A percentile compares a stretch with the other conserved stretches of the same genome.
Evolutionary conservation across 179 eudicot species (phyloP).

Genomic region (Nepenthes alata): DNA sequence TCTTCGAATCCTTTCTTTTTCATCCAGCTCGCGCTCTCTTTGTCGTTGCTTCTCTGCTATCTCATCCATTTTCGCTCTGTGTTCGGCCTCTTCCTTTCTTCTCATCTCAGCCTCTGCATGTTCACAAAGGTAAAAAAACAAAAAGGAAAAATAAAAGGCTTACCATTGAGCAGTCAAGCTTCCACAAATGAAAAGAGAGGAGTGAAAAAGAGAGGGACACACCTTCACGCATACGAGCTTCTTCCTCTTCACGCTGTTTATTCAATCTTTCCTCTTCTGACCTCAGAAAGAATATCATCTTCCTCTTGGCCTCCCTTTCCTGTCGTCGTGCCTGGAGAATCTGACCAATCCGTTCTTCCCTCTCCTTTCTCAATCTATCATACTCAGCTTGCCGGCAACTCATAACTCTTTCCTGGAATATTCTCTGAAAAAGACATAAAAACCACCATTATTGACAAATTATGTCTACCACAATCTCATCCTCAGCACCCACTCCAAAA

Average conservation of each 20-base stretch:
- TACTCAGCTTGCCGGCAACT: slow-evolving; percentile 38
- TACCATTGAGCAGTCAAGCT: too few relatives aligned
- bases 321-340: slow-evolving; percentile 43
- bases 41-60: slow-evolving; percentile 86
- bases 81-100: slow-evolving; percentile 74
- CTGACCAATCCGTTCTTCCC: slow-evolving; percentile 38
- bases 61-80: slow-evolving; percentile 58
- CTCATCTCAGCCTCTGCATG: slow-evolving; percentile 71
- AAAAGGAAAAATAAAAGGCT: too few relatives aligned
- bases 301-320: slow-evolving; percentile 55
- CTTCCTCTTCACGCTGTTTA: slow-evolving; percentile 59
- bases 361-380: slow-evolving; percentile 43
- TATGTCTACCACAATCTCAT: background rate
- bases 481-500: background rate
- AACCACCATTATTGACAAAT: background rate
- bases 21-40: slow-evolving; percentile 74
- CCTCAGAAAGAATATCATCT: slow-evolving; percentile 52
- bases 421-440: slow-evolving; percentile 9
- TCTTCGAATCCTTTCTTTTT: slow-evolving; percentile 42
- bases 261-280: slow-evolving; percentile 57
- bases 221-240: slow-evolving; percentile 80
- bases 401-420: slow-evolving; percentile 45
- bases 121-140: background rate
- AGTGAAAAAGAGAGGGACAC: background rate
- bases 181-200: background rate